Evolutionary conservation across 2,329 filamentous ascomycete genomes (phyloP), one percentile per base, ranked within the genome.

Genomic region (Aspergillus bombycis): DNA sequence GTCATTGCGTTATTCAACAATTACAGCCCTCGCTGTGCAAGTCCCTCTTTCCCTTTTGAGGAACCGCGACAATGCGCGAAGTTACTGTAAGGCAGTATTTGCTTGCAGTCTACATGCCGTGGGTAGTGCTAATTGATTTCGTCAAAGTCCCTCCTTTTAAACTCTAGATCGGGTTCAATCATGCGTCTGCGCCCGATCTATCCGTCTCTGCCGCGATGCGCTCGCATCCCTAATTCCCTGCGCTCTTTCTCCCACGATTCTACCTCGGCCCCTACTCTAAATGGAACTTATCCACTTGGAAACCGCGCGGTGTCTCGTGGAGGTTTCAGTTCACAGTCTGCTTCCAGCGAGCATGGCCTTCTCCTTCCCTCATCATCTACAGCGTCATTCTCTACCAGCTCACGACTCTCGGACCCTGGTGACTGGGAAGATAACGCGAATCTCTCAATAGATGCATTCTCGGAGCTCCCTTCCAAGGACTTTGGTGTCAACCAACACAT

Each of bases 401-500:
- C 74, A 19, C 64, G 68, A 41, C 60, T 70, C 19, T 68, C 68
- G 16, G 69, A 83, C 11, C 72, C 80, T 19, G 58, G 63, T n/a
- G 88, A 89, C 71, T 94, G 91, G 92, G 91, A 95, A 72, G 88
- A 92, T 61, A 87, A 91, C 68, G 87, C 89, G 16, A 85, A 92
- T 68, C 87, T 89, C 65, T 84, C 88, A 66, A 91, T 94, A 71
- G 87, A 87, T 56, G 86, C 88, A 65, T 94, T 94, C 80, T 88
- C 89, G 34, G 85, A 94, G 73, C 84, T 95, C 26, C 92, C 92
- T 2, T 89, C 91, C 68, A 85, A 86, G 65, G 89, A 91, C 70
- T 98, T 98, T 71, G 95, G 95, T 19, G 89, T 94, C 71, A 99
- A 99, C 71, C 95, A 99, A 78, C 92, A 98, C 79, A 96, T 98